A percentile compares a stretch with the other conserved stretches of the same genome.
Conservation (phyloP, 495 filamentous ascomycete genomes). For the Chaetomidium leptoderma region DNA sequence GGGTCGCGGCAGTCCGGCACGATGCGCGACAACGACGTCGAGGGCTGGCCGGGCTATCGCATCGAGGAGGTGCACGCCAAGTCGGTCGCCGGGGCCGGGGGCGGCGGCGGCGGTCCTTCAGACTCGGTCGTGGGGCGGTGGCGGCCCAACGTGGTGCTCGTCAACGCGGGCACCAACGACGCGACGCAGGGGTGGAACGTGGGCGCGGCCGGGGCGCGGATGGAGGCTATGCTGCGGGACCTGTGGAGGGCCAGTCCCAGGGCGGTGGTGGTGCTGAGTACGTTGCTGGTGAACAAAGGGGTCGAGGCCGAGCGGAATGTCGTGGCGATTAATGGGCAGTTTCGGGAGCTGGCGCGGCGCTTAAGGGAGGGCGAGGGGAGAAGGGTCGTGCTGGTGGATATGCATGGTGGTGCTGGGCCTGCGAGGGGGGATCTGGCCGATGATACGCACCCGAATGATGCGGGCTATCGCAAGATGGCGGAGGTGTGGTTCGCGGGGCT, state of each 20-base stretch:
- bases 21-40: constrained; percentile 51
- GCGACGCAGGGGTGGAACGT: constrained; percentile 29
- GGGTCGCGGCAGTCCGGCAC: constrained; percentile 43
- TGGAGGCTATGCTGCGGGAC: constrained; percentile 36
- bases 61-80: constrained; percentile 44
- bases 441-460: constrained; percentile 48
- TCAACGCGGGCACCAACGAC: constrained; percentile 51
- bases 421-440: constrained; percentile 39
- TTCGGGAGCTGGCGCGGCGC: constrained; percentile 28
- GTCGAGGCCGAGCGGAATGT: constrained; percentile 27
- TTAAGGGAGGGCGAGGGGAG: constrained; percentile 28
- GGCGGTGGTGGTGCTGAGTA: constrained; percentile 48
- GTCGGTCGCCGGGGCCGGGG: too few species aligned
- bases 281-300: constrained; percentile 41
- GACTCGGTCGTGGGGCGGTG: too few species aligned
- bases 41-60: constrained; percentile 47
- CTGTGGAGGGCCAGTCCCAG: constrained; percentile 39
- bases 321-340: constrained; percentile 39
- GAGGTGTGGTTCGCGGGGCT: constrained; percentile 48
- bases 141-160: constrained; percentile 49
- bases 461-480: constrained; percentile 53
- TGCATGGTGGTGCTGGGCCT: constrained; percentile 35
- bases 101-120: constrained; percentile 20
- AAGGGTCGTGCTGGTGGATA: constrained; percentile 47
- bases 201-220: constrained; percentile 30